phyloP scores from a whole-genome alignment of 352 stramenopile species.

The Phytophthora colocasiae region DNA sequence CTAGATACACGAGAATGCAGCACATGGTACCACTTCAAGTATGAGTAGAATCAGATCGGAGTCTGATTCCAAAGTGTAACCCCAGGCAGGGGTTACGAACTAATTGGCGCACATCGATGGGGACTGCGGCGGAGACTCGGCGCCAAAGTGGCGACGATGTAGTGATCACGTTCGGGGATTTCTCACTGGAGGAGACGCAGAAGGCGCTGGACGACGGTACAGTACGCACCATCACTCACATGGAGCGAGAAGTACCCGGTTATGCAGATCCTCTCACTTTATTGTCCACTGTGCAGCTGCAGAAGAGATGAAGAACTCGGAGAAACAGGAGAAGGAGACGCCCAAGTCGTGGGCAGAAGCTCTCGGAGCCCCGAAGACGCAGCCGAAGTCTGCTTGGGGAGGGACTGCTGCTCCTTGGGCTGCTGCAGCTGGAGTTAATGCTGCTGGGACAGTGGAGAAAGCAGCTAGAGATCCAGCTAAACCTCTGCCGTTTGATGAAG shows the following conservation, averaged over 20 bases:
- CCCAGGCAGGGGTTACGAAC: constrained; percentile 5
- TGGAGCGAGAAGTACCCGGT: background rate
- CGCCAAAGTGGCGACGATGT: constrained; percentile 17
- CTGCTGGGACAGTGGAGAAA: background rate
- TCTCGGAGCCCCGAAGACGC: constrained; percentile 46
- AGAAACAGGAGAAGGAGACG: constrained; percentile 12
- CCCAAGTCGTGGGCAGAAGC: constrained; percentile 72
- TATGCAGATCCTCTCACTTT: constrained; percentile 1
- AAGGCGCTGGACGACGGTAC: constrained; percentile 57
- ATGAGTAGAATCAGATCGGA: too few species aligned
- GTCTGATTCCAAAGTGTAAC: constrained; percentile 5
- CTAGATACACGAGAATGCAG: too few species aligned
- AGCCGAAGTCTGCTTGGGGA: constrained; percentile 41
- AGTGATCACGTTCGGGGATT: constrained; percentile 83
- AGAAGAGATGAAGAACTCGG: constrained; percentile 19
- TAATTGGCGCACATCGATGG: constrained; percentile 16
- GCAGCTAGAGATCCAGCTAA: constrained; percentile 8
- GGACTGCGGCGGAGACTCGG: constrained; percentile 1
- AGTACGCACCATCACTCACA: constrained; percentile 36
- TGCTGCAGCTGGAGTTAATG: constrained; percentile 9
- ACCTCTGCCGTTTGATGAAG: constrained; percentile 64
- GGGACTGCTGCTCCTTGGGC: constrained; percentile 29
- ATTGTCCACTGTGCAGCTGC: constrained; percentile 18
- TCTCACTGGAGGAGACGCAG: constrained; percentile 74
- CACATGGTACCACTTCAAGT: too few species aligned